Evolutionary conservation across 495 filamentous ascomycete species (phyloP).

Genomic region (Cairneyella variabilis): DNA sequence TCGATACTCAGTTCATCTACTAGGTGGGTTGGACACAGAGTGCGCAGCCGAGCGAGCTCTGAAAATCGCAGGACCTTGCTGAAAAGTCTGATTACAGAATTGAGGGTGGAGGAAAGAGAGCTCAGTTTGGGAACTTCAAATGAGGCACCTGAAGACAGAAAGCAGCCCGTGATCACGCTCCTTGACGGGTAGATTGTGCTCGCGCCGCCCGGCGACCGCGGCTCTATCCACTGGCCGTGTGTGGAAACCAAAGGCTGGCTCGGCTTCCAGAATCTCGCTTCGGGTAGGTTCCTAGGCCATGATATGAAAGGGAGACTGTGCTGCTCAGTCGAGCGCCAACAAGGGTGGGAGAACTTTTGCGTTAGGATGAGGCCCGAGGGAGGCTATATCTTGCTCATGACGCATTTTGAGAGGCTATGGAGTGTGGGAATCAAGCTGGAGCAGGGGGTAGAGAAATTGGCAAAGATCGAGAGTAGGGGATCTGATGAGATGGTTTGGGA

Average conservation of each 20-base stretch:
- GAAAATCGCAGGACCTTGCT: too few species aligned
- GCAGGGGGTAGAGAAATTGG: conserved; percentile 25
- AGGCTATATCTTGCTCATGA: conserved; percentile 31
- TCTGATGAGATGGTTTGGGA: conserved; percentile 25
- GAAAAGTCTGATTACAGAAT: too few species aligned
- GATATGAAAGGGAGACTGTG: conserved; percentile 18
- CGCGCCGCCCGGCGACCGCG: conserved; percentile 24
- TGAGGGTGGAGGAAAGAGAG: too few species aligned
- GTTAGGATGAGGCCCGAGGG: conserved; percentile 24
- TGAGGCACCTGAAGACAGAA: too few species aligned
- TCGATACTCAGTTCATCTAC: too few species aligned
- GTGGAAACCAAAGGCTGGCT: conserved; percentile 35
- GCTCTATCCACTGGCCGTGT: conserved; percentile 34
- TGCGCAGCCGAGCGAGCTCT: too few species aligned
- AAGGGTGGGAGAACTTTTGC: conserved; percentile 26
- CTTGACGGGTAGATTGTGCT: conserved; percentile 28
- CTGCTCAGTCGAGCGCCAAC: conserved; percentile 22
- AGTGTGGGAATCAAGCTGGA: conserved; percentile 26
- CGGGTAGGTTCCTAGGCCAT: conserved; percentile 28
- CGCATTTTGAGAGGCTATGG: conserved; percentile 27
- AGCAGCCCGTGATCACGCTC: too few species aligned
- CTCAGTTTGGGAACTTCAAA: too few species aligned
- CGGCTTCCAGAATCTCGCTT: conserved; percentile 30
- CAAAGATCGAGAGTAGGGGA: conserved; percentile 21
- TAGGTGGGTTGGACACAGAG: too few species aligned